A percentile compares a stretch with the other conserved stretches of the same genome.
These are phyloP conservation scores for Tricholoma flavovirens DNA, from an alignment of 768 basidiomycete genomes.

Conservation along the genomic window DNA sequence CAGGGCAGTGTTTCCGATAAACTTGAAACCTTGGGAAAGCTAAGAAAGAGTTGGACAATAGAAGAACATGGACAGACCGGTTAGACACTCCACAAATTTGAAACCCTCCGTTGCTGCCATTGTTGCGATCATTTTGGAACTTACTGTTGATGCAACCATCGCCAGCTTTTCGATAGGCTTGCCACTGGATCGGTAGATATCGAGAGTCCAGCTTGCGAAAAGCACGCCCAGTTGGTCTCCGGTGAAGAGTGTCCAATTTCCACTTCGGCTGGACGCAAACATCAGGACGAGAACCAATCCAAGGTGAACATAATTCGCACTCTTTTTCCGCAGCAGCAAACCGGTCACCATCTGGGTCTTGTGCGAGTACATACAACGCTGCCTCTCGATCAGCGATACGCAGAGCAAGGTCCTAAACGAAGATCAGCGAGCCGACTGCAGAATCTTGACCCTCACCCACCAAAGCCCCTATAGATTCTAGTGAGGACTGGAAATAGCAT, in stretches of 20 bases:
- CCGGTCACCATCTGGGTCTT: constrained; percentile 85
- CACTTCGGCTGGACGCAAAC: constrained; percentile 31
- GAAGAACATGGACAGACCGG: constrained; percentile 42
- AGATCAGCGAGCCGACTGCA: not conserved
- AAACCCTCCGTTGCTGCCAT: constrained; percentile 78
- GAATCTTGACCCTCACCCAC: constrained; percentile 22
- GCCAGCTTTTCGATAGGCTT: constrained; percentile 55
- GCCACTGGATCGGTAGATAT: constrained; percentile 36
- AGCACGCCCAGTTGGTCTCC: constrained; percentile 75
- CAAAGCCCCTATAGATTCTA: constrained; percentile 37
- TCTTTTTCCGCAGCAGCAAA: constrained; percentile 72
- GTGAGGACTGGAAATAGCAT: not conserved
- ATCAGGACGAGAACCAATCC: not conserved
- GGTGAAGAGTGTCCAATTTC: constrained; percentile 66
- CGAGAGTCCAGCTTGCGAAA: constrained; percentile 39
- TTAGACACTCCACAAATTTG: constrained; percentile 79
- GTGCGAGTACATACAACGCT: constrained; percentile 69
- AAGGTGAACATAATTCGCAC: constrained; percentile 28
- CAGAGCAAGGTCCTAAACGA: constrained; percentile 62
- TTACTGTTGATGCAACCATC: constrained; percentile 87
- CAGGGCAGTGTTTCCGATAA: constrained; percentile 79
- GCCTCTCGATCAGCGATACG: constrained; percentile 47
- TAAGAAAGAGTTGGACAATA: not conserved
- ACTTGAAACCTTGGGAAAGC: constrained; percentile 70
- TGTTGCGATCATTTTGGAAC: constrained; percentile 81